These are phyloP conservation scores for Ustilago crameri DNA, from an alignment of 1,284 basidiomycete genomes.

Conservation along the genomic window DNA sequence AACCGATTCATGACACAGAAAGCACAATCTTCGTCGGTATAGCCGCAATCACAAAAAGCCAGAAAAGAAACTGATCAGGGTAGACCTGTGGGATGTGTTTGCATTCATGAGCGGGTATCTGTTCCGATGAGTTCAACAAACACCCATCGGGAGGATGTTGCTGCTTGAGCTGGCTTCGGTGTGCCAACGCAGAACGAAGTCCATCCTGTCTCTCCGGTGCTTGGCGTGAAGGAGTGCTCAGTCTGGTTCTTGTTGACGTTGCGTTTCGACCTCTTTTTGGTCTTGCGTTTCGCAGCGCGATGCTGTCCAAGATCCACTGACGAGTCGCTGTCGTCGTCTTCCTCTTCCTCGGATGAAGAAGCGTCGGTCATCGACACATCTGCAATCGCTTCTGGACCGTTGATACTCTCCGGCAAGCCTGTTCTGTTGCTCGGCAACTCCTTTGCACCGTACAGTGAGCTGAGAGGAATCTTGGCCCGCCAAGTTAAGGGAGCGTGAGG, in stretches of 20 bases:
- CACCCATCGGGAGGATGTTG: constrained; percentile 18
- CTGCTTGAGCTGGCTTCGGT: not conserved
- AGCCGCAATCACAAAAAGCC: not conserved
- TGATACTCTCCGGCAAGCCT: not conserved
- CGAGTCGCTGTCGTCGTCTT: constrained; percentile 22
- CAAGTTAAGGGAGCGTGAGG: constrained; percentile 54
- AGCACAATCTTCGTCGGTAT: too few relatives aligned
- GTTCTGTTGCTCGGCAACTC: constrained; percentile 23
- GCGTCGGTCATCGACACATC: constrained; percentile 17
- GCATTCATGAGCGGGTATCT: constrained; percentile 36
- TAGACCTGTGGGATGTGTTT: not conserved
- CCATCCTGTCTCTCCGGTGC: constrained; percentile 42
- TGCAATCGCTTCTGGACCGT: not conserved
- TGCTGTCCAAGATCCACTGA: constrained; percentile 31
- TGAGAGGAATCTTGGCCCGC: constrained; percentile 33
- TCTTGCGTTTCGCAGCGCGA: not conserved
- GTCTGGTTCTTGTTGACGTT: constrained; percentile 32
- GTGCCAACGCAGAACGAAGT: constrained; percentile 27
- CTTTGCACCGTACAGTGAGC: constrained; percentile 28
- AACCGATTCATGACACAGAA: too few relatives aligned
- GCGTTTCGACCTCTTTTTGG: constrained; percentile 30
- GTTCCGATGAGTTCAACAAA: constrained; percentile 43
- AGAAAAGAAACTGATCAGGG: not conserved
- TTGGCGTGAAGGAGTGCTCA: constrained; percentile 34
- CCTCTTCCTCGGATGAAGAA: constrained; percentile 24